Conservation (phyloP, 768 basidiomycete genomes). For the Kwoniella sp. region DNA sequence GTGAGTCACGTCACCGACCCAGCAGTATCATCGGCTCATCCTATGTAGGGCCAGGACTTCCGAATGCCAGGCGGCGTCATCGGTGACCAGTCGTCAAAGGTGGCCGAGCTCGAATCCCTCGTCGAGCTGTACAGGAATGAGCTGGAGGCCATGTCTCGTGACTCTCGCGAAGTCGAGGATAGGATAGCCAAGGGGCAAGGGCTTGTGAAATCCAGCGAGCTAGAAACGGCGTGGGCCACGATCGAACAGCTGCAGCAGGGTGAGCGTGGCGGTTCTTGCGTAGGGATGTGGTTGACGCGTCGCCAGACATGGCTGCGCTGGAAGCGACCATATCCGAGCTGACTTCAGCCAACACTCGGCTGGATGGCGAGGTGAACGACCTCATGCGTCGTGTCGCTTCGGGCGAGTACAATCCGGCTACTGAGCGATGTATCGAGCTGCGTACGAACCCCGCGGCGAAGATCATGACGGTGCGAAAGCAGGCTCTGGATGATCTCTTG, state of each 20-base stretch:
- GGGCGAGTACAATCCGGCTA: constrained; percentile 45
- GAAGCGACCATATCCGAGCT: constrained; percentile 35
- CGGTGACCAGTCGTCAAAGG: constrained; percentile 17
- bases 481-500: constrained; percentile 68
- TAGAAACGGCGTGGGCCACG: constrained; percentile 19
- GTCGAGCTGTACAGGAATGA: constrained; percentile 32
- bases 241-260: constrained; percentile 23
- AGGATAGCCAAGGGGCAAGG: constrained; percentile 34
- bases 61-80: constrained; percentile 15
- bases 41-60: background rate
- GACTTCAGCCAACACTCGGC: constrained; percentile 37
- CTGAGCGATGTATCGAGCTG: constrained; percentile 52
- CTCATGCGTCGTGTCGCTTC: constrained; percentile 45
- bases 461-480: constrained; percentile 72
- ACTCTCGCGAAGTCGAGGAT: constrained; percentile 36
- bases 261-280: constrained; percentile 18
- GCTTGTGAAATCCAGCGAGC: constrained; percentile 28
- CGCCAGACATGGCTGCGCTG: constrained; percentile 29
- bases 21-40: background rate
- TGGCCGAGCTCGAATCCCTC: constrained; percentile 31
- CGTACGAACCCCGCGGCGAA: constrained; percentile 75
- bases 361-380: constrained; percentile 44
- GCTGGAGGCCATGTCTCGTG: constrained; percentile 29
- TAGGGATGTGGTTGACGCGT: background rate
- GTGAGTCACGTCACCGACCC: constrained; percentile 1